Conservation (phyloP, 2,329 filamentous ascomycete species). For the Plenodomus biglobosus region DNA sequence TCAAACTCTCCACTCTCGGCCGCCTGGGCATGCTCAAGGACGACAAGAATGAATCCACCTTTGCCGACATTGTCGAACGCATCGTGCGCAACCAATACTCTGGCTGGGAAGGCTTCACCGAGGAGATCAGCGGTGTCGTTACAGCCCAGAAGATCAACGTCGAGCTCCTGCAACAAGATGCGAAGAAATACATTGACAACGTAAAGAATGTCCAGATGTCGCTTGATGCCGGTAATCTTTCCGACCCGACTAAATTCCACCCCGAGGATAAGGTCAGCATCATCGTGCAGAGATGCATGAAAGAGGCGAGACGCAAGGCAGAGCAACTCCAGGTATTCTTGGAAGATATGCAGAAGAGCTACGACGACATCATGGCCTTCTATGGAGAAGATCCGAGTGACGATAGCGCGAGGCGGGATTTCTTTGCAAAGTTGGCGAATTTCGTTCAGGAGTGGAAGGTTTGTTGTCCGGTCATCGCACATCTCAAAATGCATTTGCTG, state of each 20-base stretch:
- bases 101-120: conserved; percentile 86
- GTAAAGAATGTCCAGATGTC: conserved; percentile 92
- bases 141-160: conserved; percentile 88
- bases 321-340: conserved; percentile 94
- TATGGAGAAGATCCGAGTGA: conserved; percentile 93
- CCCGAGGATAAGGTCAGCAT: conserved; percentile 93
- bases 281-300: conserved; percentile 91
- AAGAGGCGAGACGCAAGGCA: conserved; percentile 91
- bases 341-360: conserved; percentile 87
- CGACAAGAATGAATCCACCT: conserved; percentile 95
- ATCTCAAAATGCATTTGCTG: conserved; percentile 1
- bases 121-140: conserved; percentile 80
- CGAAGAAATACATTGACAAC: conserved; percentile 90
- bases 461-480: conserved; percentile 28
- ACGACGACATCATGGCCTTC: conserved; percentile 93
- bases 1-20: conserved; percentile 94
- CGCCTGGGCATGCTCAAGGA: conserved; percentile 98
- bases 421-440: conserved; percentile 88
- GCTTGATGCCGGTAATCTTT: conserved; percentile 89
- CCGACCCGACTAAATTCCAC: conserved; percentile 96
- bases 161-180: conserved; percentile 84
- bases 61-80: conserved; percentile 93
- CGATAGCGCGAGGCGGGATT: conserved; percentile 89
- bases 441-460: conserved; percentile 93
- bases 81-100: conserved; percentile 96